A percentile compares a stretch with the other conserved stretches of the same genome.
phyloP scores from a whole-genome alignment of 2,329 filamentous ascomycete species.

The Juglanconis oblonga region DNA sequence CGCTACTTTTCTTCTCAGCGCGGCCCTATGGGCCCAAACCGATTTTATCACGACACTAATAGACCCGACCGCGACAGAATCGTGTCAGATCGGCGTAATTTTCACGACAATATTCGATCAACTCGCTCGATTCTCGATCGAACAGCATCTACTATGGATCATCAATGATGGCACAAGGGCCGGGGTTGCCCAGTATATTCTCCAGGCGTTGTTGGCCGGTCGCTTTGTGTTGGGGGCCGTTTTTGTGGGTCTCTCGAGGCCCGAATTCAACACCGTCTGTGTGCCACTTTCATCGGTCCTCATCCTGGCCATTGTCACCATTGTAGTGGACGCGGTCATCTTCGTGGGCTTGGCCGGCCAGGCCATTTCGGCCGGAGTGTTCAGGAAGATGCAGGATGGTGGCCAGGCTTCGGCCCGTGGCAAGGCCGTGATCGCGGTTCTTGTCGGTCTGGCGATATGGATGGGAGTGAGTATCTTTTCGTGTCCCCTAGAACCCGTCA shows the following conservation, averaged over 20 bases:
- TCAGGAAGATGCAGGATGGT: slow-evolving; percentile 30
- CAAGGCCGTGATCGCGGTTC: slow-evolving; percentile 40
- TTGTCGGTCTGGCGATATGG: slow-evolving; percentile 50
- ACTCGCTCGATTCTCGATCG: slow-evolving; percentile 48
- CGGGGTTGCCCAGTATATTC: slow-evolving; percentile 34
- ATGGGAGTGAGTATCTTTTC: slow-evolving; percentile 42
- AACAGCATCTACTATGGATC: slow-evolving; percentile 54
- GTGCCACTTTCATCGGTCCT: slow-evolving; percentile 43
- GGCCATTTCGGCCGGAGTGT: slow-evolving; percentile 35
- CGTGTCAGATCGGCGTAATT: slow-evolving; percentile 51
- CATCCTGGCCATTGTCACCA: slow-evolving; percentile 42
- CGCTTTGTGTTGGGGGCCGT: slow-evolving; percentile 52
- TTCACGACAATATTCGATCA: slow-evolving; percentile 57
- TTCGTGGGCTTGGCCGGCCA: slow-evolving; percentile 39
- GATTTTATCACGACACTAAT: slow-evolving; percentile 50
- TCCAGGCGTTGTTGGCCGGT: slow-evolving; percentile 44
- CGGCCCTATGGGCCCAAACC: slow-evolving; percentile 52
- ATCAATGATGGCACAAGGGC: slow-evolving; percentile 38
- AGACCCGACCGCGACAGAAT: slow-evolving; percentile 36
- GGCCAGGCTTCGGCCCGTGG: slow-evolving; percentile 27
- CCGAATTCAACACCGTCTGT: slow-evolving; percentile 51
- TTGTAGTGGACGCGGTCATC: slow-evolving; percentile 45
- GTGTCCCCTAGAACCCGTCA: background rate
- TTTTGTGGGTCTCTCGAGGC: slow-evolving; percentile 52
- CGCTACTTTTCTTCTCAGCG: slow-evolving; percentile 49